Evolutionary conservation across 208 protist species (phyloP), one percentile per base, ranked within the genome.

Genomic region (Acanthamoeba royreba): DNA sequence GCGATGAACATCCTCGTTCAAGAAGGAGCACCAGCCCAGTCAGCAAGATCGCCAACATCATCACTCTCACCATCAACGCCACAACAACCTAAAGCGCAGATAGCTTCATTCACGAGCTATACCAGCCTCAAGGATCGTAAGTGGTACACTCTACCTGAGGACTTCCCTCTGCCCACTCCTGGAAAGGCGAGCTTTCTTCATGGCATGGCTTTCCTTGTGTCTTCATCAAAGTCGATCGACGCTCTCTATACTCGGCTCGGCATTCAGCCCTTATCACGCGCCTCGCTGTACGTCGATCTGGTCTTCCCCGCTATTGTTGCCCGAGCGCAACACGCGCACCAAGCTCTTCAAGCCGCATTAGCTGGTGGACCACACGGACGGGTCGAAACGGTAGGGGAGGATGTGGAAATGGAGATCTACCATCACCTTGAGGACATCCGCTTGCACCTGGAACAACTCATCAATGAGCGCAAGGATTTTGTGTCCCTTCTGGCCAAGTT

Each of bases 71-170:
- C 49, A 55, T 25, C 13, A 55, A 9, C 22, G 15, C 28, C 63
- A 31, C 58, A 7, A 28, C 58, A 69, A 7, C 9, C 11, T 7
- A 52, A 15, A 1, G 28, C 63, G 2, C 11, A 11, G 19, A n/a
- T n/a, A 15, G 0, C 28, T 35, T 49, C 35, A 28, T 72, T 72
- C 38, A 81, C 69, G 69, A 42, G 69, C 33, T 81, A 66, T 47
- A 89, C 81, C 22, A 89, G 40, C 28, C 52, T 89, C 33, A 63
- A 89, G 33, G 35, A 89, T 1, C 33, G 77, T 9, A 89, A 89
- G 13, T 89, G 81, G 81, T 89, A 89, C 52, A 89, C 81, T 8
- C 52, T 89, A 25, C 81, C 81, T 7, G 81, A 55, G 25, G 81
- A 89, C 81, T 89, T 66, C 17, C 28, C 46, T 28, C 81, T 66